Conservation (phyloP, 495 filamentous ascomycete species). For the Xylaria longipes region DNA sequence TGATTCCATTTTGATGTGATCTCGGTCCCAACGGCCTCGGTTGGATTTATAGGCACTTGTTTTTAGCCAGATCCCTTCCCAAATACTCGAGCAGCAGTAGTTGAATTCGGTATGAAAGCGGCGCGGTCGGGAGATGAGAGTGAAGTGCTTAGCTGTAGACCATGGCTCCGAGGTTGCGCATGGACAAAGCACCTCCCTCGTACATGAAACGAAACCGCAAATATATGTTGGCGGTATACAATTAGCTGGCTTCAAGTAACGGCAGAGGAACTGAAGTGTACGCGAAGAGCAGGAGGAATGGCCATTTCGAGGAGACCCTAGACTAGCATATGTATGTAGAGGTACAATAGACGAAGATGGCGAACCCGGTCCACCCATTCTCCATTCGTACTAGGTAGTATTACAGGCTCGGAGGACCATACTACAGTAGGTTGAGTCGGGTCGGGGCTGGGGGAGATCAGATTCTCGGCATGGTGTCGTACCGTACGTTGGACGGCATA, state of each 20-base stretch:
- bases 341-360: constrained; percentile 10
- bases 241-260: neutral
- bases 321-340: constrained; percentile 16
- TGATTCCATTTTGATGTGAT: constrained; percentile 34
- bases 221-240: neutral
- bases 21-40: neutral
- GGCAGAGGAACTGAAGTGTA: constrained; percentile 4
- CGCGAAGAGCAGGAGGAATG: constrained; percentile 20
- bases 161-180: constrained; percentile 21
- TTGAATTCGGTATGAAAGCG: constrained; percentile 6
- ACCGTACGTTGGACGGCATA: constrained; percentile 23
- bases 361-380: constrained; percentile 22
- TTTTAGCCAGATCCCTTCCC: neutral
- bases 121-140: constrained; percentile 2
- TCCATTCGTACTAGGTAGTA: constrained; percentile 16
- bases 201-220: constrained; percentile 10
- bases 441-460: constrained; percentile 21
- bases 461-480: constrained; percentile 19
- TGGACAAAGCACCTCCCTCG: constrained; percentile 13
- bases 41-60: neutral
- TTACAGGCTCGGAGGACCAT: constrained; percentile 25
- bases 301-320: constrained; percentile 23
- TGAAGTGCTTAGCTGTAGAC: constrained; percentile 10
- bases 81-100: neutral
- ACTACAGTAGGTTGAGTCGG: constrained; percentile 22